These are phyloP conservation scores for Fusarium neocosmosporiellum DNA, from an alignment of 2,329 filamentous ascomycete species.

Conservation along the genomic window DNA sequence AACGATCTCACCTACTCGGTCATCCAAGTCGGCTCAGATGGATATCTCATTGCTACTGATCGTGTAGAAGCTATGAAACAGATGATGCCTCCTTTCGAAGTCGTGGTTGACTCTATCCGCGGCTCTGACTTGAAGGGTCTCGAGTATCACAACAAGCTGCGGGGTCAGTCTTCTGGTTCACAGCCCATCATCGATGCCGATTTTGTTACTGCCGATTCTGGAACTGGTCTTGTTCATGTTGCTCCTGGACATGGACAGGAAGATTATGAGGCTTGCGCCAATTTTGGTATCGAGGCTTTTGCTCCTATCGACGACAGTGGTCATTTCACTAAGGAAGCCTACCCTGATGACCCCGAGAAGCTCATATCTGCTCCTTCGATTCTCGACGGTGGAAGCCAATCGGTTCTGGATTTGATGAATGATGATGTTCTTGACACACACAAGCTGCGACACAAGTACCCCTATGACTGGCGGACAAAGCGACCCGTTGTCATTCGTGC, in stretches of 20 bases:
- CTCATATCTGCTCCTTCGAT: slow-evolving; percentile 78
- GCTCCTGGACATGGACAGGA: slow-evolving; percentile 97
- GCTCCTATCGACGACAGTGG: slow-evolving; percentile 88
- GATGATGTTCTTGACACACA: slow-evolving; percentile 76
- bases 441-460: slow-evolving; percentile 88
- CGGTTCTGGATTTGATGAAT: slow-evolving; percentile 76
- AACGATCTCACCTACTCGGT: slow-evolving; percentile 79
- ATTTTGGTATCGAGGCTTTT: slow-evolving; percentile 76
- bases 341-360: slow-evolving; percentile 73
- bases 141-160: slow-evolving; percentile 78
- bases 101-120: slow-evolving; percentile 67
- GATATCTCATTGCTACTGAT: slow-evolving; percentile 77
- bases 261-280: slow-evolving; percentile 85
- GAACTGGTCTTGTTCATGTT: slow-evolving; percentile 92
- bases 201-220: slow-evolving; percentile 91
- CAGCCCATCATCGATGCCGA: slow-evolving; percentile 84
- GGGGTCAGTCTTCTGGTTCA: slow-evolving; percentile 62
- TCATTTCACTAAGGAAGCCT: slow-evolving; percentile 81
- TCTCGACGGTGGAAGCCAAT: slow-evolving; percentile 73
- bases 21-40: slow-evolving; percentile 66
- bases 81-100: slow-evolving; percentile 61
- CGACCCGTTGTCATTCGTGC: slow-evolving; percentile 89
- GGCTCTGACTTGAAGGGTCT: slow-evolving; percentile 75
- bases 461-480: slow-evolving; percentile 98
- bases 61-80: slow-evolving; percentile 71